A percentile compares a stretch with the other conserved stretches of the same genome.
Conservation (phyloP, 202 grass and related monocot species). For the Saccharum hybrid region DNA sequence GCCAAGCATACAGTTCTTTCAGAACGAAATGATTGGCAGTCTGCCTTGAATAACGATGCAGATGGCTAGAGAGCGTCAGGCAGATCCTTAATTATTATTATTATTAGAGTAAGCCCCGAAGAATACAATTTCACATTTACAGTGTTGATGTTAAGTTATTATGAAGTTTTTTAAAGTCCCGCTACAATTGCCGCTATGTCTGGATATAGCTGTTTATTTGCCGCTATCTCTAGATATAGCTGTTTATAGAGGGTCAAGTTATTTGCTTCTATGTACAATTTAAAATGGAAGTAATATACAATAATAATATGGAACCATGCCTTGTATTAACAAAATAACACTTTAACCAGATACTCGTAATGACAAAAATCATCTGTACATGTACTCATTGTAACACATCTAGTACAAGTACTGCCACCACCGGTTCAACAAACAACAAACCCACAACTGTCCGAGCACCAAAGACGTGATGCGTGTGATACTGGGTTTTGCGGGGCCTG, state of each 20-base stretch:
- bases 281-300: not conserved
- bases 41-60: not conserved
- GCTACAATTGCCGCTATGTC: not conserved
- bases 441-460: not conserved
- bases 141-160: not conserved
- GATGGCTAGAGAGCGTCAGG: not conserved
- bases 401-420: not conserved
- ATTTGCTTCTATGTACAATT: not conserved
- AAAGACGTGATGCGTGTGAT: not conserved
- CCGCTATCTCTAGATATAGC: not conserved
- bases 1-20: not conserved
- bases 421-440: not conserved
- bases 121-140: not conserved
- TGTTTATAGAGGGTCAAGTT: not conserved
- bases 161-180: not conserved
- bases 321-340: not conserved
- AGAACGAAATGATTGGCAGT: not conserved
- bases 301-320: not conserved
- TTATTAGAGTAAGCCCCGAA: no score
- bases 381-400: not conserved
- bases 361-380: conserved; percentile 23
- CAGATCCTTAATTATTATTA: not conserved
- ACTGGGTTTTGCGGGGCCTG: not conserved
- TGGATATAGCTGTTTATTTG: not conserved
- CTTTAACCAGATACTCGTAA: not conserved